Conservation (phyloP, 2,329 filamentous ascomycete species). For the Arthroderma sp. region DNA sequence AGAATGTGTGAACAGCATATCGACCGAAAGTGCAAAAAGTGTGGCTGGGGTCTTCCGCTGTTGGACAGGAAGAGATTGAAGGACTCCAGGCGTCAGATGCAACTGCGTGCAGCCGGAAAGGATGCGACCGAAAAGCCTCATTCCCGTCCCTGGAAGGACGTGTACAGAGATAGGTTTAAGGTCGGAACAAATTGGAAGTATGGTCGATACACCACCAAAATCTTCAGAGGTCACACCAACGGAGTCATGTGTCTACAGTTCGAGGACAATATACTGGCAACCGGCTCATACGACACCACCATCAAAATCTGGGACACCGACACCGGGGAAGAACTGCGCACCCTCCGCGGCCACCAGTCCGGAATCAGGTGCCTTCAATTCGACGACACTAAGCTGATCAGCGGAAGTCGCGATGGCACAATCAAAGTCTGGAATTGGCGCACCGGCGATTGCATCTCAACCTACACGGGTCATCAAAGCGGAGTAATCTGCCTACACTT, state of each 20-base stretch:
- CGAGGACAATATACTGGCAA: slow-evolving; percentile 80
- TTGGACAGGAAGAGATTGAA: slow-evolving; percentile 78
- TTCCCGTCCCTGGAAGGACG: slow-evolving; percentile 78
- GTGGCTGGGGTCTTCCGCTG: slow-evolving; percentile 84
- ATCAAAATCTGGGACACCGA: slow-evolving; percentile 96
- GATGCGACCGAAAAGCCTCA: slow-evolving; percentile 24
- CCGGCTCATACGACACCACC: slow-evolving; percentile 86
- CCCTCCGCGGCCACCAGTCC: slow-evolving; percentile 64
- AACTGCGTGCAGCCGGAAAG: slow-evolving; percentile 37
- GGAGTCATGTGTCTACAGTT: slow-evolving; percentile 71
- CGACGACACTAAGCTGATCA: slow-evolving; percentile 81
- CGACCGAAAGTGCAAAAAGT: slow-evolving; percentile 84
- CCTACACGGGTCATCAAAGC: slow-evolving; percentile 61
- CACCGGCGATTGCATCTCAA: slow-evolving; percentile 74
- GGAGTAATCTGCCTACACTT: slow-evolving; percentile 84
- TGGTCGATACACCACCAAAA: slow-evolving; percentile 70
- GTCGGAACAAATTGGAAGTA: slow-evolving; percentile 98
- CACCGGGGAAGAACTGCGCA: slow-evolving; percentile 74
- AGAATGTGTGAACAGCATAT: slow-evolving; percentile 98
- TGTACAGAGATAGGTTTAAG: slow-evolving; percentile 90
- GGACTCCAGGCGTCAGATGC: slow-evolving; percentile 75
- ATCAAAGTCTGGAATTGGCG: slow-evolving; percentile 96
- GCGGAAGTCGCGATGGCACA: slow-evolving; percentile 73
- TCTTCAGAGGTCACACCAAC: slow-evolving; percentile 77
- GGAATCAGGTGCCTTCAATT: slow-evolving; percentile 87